Percentiles rank a stretch among this genome's conserved stretches.
Evolutionary conservation across 306 rosid species (phyloP).

Genomic region (Chamaecrista fasciculata): DNA sequence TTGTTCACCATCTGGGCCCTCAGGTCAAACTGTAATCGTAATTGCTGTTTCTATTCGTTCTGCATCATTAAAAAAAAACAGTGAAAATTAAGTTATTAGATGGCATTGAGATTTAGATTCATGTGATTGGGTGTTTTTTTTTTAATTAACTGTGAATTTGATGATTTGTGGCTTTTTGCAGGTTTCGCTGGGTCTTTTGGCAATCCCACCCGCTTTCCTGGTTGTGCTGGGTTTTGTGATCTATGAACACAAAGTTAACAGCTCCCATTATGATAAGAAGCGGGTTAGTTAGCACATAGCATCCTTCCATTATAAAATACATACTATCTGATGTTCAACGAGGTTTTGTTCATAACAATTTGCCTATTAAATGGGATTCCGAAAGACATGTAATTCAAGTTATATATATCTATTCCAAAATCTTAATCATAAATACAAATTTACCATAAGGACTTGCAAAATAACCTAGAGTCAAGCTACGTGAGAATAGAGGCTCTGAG

Average conservation of each 20-base stretch:
- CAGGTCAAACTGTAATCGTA: constrained; percentile 39
- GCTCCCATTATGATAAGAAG: constrained; percentile 30
- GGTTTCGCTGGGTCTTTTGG: constrained; percentile 65
- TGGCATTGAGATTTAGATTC: background rate
- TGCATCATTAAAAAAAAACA: no score
- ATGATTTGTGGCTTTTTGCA: constrained; percentile 21
- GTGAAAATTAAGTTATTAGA: no score
- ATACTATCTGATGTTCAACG: background rate
- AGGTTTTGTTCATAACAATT: background rate
- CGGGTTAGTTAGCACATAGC: constrained; percentile 41
- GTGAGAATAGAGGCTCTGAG: no score
- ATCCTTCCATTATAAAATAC: background rate
- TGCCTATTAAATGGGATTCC: constrained; percentile 4
- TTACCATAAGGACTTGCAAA: no score
- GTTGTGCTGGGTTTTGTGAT: constrained; percentile 60
- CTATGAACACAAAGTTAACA: constrained; percentile 46
- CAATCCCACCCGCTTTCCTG: constrained; percentile 55
- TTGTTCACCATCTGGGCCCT: constrained; percentile 60
- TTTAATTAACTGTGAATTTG: background rate
- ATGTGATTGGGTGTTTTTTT: background rate
- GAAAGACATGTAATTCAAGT: background rate
- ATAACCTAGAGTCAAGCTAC: no score
- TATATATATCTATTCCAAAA: no score
- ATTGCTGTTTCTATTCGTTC: background rate
- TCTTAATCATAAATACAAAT: no score